phyloP scores from a whole-genome alignment of 768 basidiomycete species.

The Leccinum truebloodii region DNA sequence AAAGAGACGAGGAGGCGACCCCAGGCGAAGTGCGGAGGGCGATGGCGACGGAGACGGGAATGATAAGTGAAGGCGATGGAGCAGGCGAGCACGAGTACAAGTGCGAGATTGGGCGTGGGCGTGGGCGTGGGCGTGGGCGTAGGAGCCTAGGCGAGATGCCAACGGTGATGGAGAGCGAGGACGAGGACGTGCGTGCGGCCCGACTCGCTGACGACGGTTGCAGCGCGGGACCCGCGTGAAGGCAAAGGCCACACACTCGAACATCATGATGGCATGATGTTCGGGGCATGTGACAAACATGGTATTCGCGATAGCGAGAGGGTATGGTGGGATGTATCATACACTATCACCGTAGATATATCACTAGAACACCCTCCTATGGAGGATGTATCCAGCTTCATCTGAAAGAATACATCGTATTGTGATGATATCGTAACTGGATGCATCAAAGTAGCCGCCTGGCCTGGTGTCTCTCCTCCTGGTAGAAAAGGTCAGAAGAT shows the following conservation, averaged over 20 bases:
- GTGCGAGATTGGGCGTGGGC: not conserved
- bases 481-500: slow-evolving; percentile 18
- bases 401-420: not conserved
- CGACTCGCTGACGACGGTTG: not conserved
- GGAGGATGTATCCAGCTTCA: not conserved
- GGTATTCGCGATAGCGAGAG: not conserved
- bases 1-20: too few species aligned
- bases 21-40: too few species aligned
- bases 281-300: not conserved
- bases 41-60: too few species aligned
- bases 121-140: not conserved
- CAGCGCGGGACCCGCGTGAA: not conserved
- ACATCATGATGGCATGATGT: not conserved
- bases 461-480: slow-evolving; percentile 2
- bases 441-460: not conserved
- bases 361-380: not conserved
- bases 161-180: not conserved
- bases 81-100: not conserved
- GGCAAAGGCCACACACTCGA: not conserved
- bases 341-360: not conserved
- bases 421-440: not conserved
- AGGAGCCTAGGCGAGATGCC: not conserved
- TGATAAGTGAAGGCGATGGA: too few species aligned
- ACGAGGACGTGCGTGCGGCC: not conserved
- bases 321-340: not conserved